Base-by-base conservation (phyloP, 106 monocot species). In the Platanthera zijinensis region DNA sequence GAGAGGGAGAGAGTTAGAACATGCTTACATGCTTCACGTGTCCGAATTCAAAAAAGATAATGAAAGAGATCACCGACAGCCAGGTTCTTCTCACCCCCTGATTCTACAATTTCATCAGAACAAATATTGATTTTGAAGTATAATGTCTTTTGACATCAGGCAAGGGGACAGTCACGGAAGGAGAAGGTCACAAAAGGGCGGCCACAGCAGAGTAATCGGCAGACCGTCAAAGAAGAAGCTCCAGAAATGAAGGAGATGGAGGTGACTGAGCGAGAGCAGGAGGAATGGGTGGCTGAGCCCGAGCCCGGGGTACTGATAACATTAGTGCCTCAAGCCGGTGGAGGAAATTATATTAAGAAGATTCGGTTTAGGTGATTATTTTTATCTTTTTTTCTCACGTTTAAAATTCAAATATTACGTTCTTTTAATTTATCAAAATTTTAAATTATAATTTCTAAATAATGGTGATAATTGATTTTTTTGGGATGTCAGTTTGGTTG, bases 201-300 rank as follows among this genome's bases (percentile, higher is more conserved):
- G 48, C 15, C n/a, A 7, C 3, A n/a, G 45, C 47, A 11, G 18
- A 71, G 48, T 5, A n/a, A 10, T 17, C 8, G 4, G 0, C 14
- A 48, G 48, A 48, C 48, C 6, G 8, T 14, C 30, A 17, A 62
- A 19, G 56, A 66, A 21, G 75, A 59, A 51, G 50, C 3, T 12
- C 3, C n/a, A n/a, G 59, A 69, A 5, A 28, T 1, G 3, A 45
- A 50, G 48, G 74, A 48, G 8, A 54, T 6, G 48, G 19, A 79
- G 15, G n/a, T 10, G 1, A 39, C 14, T 4, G 54, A 22, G 10
- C 73, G 46, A 4, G 82, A 74, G n/a, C 72, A 75, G n/a, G 25
- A 76, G 10, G 82, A 89, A 80, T 89, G 89, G 89, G 56, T 86
- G 22, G 89, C 89, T 18, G 86, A 89, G 68, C 84, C 75, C 8